Evolutionary conservation across 345 rosid genomes (phyloP), one percentile per base, ranked within the genome.

Genomic region (Xanthoceras sorbifolium): DNA sequence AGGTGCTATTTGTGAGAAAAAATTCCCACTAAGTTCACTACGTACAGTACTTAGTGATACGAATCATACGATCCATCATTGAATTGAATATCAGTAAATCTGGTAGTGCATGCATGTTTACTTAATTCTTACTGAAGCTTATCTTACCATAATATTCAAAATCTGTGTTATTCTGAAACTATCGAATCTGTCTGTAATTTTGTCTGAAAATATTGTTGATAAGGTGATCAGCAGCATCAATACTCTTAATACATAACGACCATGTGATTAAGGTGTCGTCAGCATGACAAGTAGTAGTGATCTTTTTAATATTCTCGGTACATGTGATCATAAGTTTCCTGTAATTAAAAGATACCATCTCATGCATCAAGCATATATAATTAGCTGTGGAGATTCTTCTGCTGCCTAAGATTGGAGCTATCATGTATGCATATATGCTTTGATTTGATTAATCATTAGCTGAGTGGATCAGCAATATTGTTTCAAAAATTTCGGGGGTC

Each of bases 391-490:
- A 60, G 74, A 76, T 63, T 73, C 71, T 50, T 68, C 52, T 40
- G 50, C 44, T 62, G 65, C 57, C 71, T 40, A 68, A 62, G 60
- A 73, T 40, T 20, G 55, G 48, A 67, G 54, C 31, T 64, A 64
- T 54, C 60, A 54, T 28, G 62, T 8, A 17, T 15, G 52, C 11
- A 14, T 14, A 73, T 40, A 57, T 76, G 77, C 64, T 55, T 71
- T 79, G 83, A 80, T 76, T 79, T 81, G 81, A 79, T 81, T 70
- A 81, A 74, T 61, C 81, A 74, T 79, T 71, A 54, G 34, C 28
- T 60, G 48, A 63, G 61, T 46, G 73, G 78, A 60, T 75, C 64
- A 61, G 67, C n/a, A 38, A 38, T 38, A 70, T 64, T 70, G 68
- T 17, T n/a, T n/a, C n/a, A n/a, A 42, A 69, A 46, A 38, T 57